Conservation (phyloP, 257 asterid genomes). For the Solanum bulbocastanum region DNA sequence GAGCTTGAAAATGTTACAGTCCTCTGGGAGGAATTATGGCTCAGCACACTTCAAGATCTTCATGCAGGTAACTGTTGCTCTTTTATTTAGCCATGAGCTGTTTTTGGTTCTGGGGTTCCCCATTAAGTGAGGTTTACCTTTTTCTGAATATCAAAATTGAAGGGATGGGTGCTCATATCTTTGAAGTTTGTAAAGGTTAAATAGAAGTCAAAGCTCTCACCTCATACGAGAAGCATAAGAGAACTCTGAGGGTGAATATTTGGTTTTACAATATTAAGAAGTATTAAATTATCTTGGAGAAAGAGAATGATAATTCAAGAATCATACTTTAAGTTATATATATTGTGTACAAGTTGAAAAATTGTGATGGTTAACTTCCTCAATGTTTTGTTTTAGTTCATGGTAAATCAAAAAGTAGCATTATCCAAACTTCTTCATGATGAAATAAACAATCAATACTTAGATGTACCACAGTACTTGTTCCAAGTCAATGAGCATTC, state of each 20-base stretch:
- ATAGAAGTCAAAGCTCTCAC: background rate
- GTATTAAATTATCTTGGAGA: background rate
- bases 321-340: background rate
- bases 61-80: slow-evolving; percentile 54
- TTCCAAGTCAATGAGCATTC: background rate
- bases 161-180: background rate
- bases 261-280: background rate
- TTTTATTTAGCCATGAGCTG: background rate
- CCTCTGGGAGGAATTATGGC: slow-evolving; percentile 99
- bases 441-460: background rate
- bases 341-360: background rate
- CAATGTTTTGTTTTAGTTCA: background rate
- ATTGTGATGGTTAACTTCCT: background rate
- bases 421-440: background rate
- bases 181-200: background rate
- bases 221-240: background rate
- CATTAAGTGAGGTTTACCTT: background rate
- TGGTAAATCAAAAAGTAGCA: background rate
- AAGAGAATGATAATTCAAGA: background rate
- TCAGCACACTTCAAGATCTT: slow-evolving; percentile 97
- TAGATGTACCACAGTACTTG: background rate
- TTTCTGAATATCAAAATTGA: background rate
- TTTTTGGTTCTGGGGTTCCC: background rate
- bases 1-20: slow-evolving; percentile 94
- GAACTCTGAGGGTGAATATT: background rate